Base-by-base conservation (phyloP, 2,329 filamentous ascomycete genomes). In the Neopestalotiopsis sp. region DNA sequence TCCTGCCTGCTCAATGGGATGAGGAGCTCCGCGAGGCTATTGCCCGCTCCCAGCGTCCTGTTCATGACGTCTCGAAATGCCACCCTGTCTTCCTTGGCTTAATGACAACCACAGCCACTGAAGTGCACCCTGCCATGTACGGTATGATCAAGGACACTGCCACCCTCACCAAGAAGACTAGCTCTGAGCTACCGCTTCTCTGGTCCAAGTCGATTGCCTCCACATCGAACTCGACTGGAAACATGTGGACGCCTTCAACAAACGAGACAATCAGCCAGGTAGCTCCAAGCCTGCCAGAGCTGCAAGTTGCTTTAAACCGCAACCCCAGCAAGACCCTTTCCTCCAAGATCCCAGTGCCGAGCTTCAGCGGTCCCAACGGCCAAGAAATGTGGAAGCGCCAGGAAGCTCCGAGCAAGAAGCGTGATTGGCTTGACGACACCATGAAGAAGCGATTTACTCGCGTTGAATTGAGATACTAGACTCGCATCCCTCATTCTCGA, bases 21-120 rank as follows among this genome's bases (percentile, higher is more conserved):
- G 67, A 70, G 28, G 72, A 71, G 42, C 70, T 77, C 28, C 62
- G 70, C 30, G 72, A 78, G 42, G 74, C 75, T n/a, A 73, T 76
- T 57, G 40, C 66, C 2, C 61, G 67, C 38, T 72, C 72, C 45
- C 64, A 73, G 13, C 64, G 40, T 13, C 34, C 30, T 30, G 56
- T 20, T 5, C 78, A 79, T 42, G 76, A 80, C 66, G 69, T 76
- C 9, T 70, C 79, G 14, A 70, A 70, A 57, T 69, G 73, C 57
- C 78, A 79, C 68, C 79, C 79, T 1, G 75, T 76, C 34, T 79
- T 79, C 73, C 77, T 79, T 67, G 75, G 76, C 30, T 76, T 75
- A 1, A 70, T 70, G 4, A 70, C 71, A 13, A 71, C 72, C 40
- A 74, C 73, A 61, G 66, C 71, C 12, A 65, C 69, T 32, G 69